Evolutionary conservation across 441 rosid species (phyloP).

Genomic region (Croton laevigatus): DNA sequence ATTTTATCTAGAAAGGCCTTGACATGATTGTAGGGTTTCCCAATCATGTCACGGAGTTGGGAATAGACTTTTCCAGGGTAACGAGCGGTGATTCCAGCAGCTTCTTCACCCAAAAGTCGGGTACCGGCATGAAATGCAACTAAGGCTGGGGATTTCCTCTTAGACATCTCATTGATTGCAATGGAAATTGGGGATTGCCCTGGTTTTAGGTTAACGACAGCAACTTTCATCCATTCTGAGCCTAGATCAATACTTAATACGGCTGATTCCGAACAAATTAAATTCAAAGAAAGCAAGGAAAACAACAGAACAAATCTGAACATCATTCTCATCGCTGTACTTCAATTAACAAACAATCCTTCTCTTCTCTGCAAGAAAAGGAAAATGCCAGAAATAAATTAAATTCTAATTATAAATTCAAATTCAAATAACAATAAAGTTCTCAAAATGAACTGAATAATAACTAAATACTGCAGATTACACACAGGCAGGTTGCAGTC

Average conservation of each 20-base stretch:
- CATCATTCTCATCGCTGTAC: slow-evolving; percentile 32
- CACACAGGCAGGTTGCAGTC: no score
- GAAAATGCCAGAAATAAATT: neutral
- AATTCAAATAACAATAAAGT: no score
- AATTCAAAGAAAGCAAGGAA: slow-evolving; percentile 30
- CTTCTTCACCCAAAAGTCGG: slow-evolving; percentile 89
- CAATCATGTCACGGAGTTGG: slow-evolving; percentile 74
- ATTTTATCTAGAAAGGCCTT: slow-evolving; percentile 53
- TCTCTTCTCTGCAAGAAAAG: slow-evolving; percentile 16
- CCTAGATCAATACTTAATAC: slow-evolving; percentile 94
- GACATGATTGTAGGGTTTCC: slow-evolving; percentile 65
- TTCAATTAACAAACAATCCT: slow-evolving; percentile 20
- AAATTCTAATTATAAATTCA: no score
- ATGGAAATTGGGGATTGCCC: slow-evolving; percentile 89
- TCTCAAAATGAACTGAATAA: no score
- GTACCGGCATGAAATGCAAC: slow-evolving; percentile 75
- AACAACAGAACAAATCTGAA: slow-evolving; percentile 41
- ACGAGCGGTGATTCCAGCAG: slow-evolving; percentile 84
- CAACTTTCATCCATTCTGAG: slow-evolving; percentile 87
- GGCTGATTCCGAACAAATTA: slow-evolving; percentile 58
- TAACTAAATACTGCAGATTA: no score
- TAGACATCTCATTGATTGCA: slow-evolving; percentile 97
- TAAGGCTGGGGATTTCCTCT: slow-evolving; percentile 45
- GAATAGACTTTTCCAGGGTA: slow-evolving; percentile 79
- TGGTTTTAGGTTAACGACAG: slow-evolving; percentile 81